Conservation (phyloP, 139 green algal species). For the Raphidocelis subcapitata region DNA sequence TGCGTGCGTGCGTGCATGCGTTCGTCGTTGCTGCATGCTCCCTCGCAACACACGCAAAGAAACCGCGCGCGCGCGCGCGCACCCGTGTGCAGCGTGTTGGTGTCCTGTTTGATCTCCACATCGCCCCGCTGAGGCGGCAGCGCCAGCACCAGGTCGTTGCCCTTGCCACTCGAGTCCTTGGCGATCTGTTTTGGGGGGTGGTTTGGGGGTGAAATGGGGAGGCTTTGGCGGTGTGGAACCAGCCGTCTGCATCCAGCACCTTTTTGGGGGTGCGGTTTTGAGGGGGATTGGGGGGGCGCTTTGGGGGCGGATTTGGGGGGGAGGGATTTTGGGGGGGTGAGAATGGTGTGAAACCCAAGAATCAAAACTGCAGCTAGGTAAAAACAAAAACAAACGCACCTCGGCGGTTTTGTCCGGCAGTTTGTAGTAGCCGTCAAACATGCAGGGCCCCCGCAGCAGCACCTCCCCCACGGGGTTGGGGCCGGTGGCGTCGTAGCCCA, state of each 20-base stretch:
- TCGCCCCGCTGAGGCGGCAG: slow-evolving; percentile 37
- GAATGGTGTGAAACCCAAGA: too few species aligned
- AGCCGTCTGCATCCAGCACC: slow-evolving; percentile 73
- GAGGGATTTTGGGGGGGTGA: too few species aligned
- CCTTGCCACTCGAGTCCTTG: slow-evolving; percentile 60
- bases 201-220: too few species aligned
- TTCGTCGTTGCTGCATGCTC: too few species aligned
- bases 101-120: slow-evolving; percentile 20
- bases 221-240: slow-evolving; percentile 97
- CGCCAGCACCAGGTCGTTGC: slow-evolving; percentile 73
- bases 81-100: slow-evolving; percentile 12
- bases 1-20: too few species aligned
- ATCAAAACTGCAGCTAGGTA: too few species aligned
- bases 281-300: too few species aligned
- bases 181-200: too few species aligned
- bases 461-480: slow-evolving; percentile 54
- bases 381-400: slow-evolving; percentile 24
- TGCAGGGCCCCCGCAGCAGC: slow-evolving; percentile 67
- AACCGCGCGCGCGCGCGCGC: too few species aligned
- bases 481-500: slow-evolving; percentile 83
- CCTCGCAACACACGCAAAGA: neutral
- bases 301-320: too few species aligned
- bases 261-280: too few species aligned
- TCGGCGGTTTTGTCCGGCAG: slow-evolving; percentile 50
- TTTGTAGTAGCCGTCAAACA: slow-evolving; percentile 98